Conservation (phyloP, 805 yeast species). For the Candida bentonensis region DNA sequence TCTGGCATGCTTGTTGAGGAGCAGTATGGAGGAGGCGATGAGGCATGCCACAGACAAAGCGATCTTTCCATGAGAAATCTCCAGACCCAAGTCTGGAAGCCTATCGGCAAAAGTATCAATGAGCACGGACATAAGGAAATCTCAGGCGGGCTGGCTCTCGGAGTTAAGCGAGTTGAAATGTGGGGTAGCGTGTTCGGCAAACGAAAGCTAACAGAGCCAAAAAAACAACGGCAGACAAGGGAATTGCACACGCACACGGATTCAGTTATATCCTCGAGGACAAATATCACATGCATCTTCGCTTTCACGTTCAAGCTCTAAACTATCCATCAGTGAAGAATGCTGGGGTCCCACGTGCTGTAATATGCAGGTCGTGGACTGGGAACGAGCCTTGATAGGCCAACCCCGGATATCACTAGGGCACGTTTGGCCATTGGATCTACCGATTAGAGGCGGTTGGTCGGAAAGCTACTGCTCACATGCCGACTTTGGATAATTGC, state of each 20-base stretch:
- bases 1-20: not conserved
- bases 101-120: not conserved
- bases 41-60: not conserved
- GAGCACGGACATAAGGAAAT: too few species aligned
- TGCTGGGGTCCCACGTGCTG: not conserved
- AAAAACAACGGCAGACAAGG: too few species aligned
- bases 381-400: not conserved
- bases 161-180: too few species aligned
- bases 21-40: not conserved
- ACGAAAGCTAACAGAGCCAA: too few species aligned
- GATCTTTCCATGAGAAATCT: not conserved
- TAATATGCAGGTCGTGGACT: not conserved
- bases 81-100: not conserved
- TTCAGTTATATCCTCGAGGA: not conserved
- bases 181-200: too few species aligned
- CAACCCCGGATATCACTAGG: not conserved
- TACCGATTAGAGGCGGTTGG: too few species aligned
- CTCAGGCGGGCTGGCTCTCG: too few species aligned
- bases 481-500: too few species aligned
- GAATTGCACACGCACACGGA: too few species aligned
- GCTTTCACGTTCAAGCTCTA: not conserved
- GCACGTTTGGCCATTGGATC: too few species aligned
- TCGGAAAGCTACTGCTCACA: too few species aligned
- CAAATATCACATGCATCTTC: not conserved
- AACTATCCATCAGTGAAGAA: not conserved